Evolutionary conservation across 768 basidiomycete genomes (phyloP).

Genomic region (Amanita jacksonii): DNA sequence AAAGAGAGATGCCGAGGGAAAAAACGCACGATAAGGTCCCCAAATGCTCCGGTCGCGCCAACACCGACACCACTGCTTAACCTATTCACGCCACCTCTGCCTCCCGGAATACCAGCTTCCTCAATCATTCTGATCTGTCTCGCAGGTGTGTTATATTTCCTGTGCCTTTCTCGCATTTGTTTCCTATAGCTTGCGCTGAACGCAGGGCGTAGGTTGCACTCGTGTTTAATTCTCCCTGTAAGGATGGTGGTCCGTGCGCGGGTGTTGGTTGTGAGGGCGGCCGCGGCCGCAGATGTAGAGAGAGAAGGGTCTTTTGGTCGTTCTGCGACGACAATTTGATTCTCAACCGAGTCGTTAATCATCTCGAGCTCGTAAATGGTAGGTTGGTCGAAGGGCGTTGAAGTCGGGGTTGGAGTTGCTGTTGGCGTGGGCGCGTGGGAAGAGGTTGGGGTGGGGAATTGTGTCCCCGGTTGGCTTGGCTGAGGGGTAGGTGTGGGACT

Average conservation of each 20-base stretch:
- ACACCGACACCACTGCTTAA: conserved; percentile 67
- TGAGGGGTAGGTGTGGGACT: conserved; percentile 9
- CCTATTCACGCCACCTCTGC: conserved; percentile 65
- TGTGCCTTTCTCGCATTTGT: conserved; percentile 62
- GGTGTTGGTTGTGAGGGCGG: conserved; percentile 33
- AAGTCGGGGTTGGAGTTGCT: conserved; percentile 10
- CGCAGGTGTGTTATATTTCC: conserved; percentile 54
- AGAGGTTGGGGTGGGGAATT: conserved; percentile 21
- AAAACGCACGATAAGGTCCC: conserved; percentile 52
- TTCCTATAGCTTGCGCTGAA: conserved; percentile 60
- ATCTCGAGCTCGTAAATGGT: conserved; percentile 85
- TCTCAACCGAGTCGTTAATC: conserved; percentile 76
- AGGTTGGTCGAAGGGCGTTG: conserved; percentile 21
- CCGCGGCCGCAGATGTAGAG: conserved; percentile 23
- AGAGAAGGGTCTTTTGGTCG: conserved; percentile 55
- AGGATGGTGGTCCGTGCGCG: conserved; percentile 71
- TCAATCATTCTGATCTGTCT: conserved; percentile 69
- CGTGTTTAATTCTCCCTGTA: conserved; percentile 74
- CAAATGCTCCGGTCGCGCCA: conserved; percentile 48
- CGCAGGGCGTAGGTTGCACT: conserved; percentile 62
- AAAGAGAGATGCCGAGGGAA: conserved; percentile 7
- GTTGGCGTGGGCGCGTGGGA: conserved; percentile 22
- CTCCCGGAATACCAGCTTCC: conserved; percentile 57
- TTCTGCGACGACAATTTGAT: conserved; percentile 80
- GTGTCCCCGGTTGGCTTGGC: neutral